These are phyloP conservation scores for Parascedosporium putredinis DNA, from an alignment of 2,329 filamentous ascomycete species.

Conservation along the genomic window DNA sequence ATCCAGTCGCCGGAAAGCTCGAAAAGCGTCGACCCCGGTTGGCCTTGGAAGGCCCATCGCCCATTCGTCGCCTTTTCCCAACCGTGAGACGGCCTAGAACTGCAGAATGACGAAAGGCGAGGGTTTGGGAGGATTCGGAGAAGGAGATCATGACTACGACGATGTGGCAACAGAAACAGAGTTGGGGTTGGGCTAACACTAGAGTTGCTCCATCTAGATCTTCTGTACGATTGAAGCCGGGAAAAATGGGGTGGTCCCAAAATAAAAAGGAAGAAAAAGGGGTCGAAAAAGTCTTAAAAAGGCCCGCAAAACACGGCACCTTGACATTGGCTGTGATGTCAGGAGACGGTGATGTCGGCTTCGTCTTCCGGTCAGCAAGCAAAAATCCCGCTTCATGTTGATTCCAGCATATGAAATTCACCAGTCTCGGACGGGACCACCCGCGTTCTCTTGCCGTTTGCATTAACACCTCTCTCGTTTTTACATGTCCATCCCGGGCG, in stretches of 20 bases:
- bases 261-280: neutral
- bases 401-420: neutral
- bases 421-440: neutral
- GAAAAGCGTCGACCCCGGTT: neutral
- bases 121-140: too few relatives aligned
- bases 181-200: too few relatives aligned
- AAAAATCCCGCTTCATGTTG: neutral
- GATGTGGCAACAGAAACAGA: too few relatives aligned
- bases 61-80: neutral
- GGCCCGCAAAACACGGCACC: neutral
- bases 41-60: neutral
- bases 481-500: too few relatives aligned
- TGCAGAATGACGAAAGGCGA: neutral
- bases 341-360: neutral
- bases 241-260: neutral
- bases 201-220: too few relatives aligned
- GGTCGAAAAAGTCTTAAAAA: neutral
- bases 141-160: too few relatives aligned
- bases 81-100: neutral
- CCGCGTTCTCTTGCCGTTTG: neutral
- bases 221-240: too few relatives aligned
- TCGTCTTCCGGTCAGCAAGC: neutral
- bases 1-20: neutral
- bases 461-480: neutral
- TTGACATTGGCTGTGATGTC: neutral